A percentile compares a stretch with the other conserved stretches of the same genome.
These are phyloP conservation scores for Zasmidium cellare DNA, from an alignment of 2,329 filamentous ascomycete genomes.

Conservation along the genomic window DNA sequence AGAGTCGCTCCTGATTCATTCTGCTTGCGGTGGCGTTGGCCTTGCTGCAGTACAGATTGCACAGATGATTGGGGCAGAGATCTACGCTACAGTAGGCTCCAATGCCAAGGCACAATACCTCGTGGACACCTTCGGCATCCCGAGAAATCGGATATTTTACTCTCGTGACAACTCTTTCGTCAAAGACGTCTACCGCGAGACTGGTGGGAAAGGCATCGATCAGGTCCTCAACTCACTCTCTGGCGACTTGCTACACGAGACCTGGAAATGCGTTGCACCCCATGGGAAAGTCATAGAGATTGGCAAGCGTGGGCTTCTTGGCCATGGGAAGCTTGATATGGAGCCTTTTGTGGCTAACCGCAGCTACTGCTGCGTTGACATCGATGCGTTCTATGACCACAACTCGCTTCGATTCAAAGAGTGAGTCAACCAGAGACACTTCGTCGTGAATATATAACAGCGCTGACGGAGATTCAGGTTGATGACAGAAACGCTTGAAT, in stretches of 20 bases:
- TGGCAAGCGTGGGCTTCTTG: constrained; percentile 20
- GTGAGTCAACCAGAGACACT: too few species aligned
- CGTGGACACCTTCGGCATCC: constrained; percentile 28
- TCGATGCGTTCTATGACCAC: too few species aligned
- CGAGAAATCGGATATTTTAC: constrained; percentile 37
- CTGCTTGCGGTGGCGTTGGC: constrained; percentile 33
- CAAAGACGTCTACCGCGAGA: constrained; percentile 26
- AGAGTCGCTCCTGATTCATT: constrained; percentile 38
- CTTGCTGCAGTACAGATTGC: constrained; percentile 33
- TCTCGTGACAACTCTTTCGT: constrained; percentile 32
- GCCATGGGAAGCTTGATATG: constrained; percentile 9
- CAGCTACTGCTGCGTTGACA: too few species aligned
- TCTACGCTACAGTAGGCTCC: constrained; percentile 33
- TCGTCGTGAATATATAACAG: too few species aligned
- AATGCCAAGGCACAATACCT: constrained; percentile 29
- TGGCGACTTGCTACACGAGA: constrained; percentile 30
- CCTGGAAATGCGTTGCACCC: constrained; percentile 29
- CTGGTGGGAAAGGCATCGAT: constrained; percentile 35
- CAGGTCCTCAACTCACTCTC: constrained; percentile 30
- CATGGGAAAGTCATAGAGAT: constrained; percentile 33
- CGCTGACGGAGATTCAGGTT: too few species aligned
- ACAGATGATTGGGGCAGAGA: constrained; percentile 26
- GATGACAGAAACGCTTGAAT: too few species aligned
- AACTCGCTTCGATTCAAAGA: not conserved
- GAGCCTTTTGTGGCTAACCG: constrained; percentile 3